phyloP scores from a whole-genome alignment of 495 filamentous ascomycete genomes.

The Lophiostoma macrostomum region DNA sequence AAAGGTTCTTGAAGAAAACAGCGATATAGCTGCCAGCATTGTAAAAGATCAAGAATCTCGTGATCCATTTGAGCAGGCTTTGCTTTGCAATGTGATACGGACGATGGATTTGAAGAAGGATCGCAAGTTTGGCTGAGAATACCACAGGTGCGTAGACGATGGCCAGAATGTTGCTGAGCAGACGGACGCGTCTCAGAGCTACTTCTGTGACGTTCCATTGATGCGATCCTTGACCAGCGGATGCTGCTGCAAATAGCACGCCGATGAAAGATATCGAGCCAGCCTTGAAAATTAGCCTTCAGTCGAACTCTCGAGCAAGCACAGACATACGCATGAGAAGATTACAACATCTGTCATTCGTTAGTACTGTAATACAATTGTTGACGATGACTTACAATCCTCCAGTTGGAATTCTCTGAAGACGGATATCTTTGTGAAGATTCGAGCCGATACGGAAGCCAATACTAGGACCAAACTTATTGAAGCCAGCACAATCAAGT shows the following conservation, averaged over 20 bases:
- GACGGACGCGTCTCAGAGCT: conserved; percentile 1
- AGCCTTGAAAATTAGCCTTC: background rate
- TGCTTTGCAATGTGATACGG: conserved; percentile 18
- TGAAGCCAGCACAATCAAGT: conserved; percentile 15
- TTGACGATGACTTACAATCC: conserved; percentile 19
- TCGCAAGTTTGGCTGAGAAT: conserved; percentile 9
- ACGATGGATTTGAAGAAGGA: conserved; percentile 16
- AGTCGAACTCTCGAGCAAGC: background rate
- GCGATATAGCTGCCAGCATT: conserved; percentile 17
- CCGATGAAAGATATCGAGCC: conserved; percentile 4
- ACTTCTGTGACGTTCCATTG: conserved; percentile 15
- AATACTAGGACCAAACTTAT: conserved; percentile 18
- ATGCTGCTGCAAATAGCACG: conserved; percentile 3
- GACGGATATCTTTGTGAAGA: conserved; percentile 25
- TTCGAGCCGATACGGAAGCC: conserved; percentile 11
- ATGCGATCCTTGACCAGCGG: conserved; percentile 24
- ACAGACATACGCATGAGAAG: conserved; percentile 1
- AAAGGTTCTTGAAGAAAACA: no score
- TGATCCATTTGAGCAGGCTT: conserved; percentile 8
- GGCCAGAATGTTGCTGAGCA: conserved; percentile 18
- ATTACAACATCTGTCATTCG: background rate
- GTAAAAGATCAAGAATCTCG: conserved; percentile 16
- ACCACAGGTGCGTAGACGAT: conserved; percentile 23
- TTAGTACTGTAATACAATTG: background rate
- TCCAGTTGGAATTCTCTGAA: conserved; percentile 21